Evolutionary conservation across 805 yeast genomes (phyloP), one percentile per base, ranked within the genome.

Genomic region (Yarrowia deformans): DNA sequence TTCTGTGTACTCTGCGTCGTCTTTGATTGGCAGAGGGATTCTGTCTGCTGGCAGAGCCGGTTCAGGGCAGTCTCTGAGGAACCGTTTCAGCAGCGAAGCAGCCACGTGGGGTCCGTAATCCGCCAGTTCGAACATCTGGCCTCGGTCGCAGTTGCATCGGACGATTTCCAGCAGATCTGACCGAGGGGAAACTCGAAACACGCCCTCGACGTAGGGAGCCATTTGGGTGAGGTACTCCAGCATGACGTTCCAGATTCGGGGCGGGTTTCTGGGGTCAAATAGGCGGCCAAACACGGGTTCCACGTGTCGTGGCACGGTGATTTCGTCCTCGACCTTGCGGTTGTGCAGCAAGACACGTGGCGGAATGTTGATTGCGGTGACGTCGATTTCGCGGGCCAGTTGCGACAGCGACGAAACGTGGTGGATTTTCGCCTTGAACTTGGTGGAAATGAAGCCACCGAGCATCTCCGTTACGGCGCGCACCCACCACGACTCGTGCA

Each of bases 401-500:
- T 84, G 87, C n/a, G 86, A 79, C 43, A 89, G 77, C 55, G 80
- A 79, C 7, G 81, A 73, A 40, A 87, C 83, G 73, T 85, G 87
- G 16, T 83, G 76, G 49, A 84, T 72, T 68, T 82, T 82, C 29
- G 74, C 71, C 48, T 75, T 72, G 74, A 83, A 80, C 71, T 86
- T 87, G 69, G 84, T 78, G 68, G 83, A 81, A 68, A 87, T 79
- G 1, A 90, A 87, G 74, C 88, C 90, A 69, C 87, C 82, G 70
- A 91, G 80, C 32, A 92, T 84, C 68, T 90, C 93, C 16, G 90
- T 85, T 45, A 91, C 84, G 0, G 97, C 88, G 73, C 92, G 86
- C 35, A 91, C 85, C 79, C 93, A 85, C 95, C 97, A 93, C 58
- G 90, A 89, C 73, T 93, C 97, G 78, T 94, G 98, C 2, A 94